These are phyloP conservation scores for Fusarium lyarnte DNA, from an alignment of 2,329 filamentous ascomycete species.

Conservation along the genomic window DNA sequence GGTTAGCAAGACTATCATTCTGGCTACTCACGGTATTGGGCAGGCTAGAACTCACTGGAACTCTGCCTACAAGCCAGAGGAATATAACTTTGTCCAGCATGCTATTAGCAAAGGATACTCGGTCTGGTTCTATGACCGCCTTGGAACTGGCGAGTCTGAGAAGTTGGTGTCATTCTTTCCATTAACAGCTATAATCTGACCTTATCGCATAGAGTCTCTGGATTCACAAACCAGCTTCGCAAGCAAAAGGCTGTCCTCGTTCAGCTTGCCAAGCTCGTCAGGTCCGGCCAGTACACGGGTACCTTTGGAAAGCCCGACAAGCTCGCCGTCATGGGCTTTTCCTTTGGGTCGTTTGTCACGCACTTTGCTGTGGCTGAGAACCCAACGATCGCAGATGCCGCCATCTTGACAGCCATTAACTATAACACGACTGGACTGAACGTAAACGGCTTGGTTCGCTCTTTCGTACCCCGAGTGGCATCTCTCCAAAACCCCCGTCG, in stretches of 20 bases:
- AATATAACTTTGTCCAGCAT: neutral
- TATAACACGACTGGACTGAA: neutral
- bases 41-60: neutral
- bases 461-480: neutral
- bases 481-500: neutral
- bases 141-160: neutral
- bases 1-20: neutral
- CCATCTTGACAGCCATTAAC: neutral
- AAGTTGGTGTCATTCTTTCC: neutral
- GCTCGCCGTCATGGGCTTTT: neutral
- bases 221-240: neutral
- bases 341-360: neutral
- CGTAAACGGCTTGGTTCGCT: neutral
- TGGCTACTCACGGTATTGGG: neutral
- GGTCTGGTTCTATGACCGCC: neutral
- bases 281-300: neutral
- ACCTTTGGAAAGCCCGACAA: neutral
- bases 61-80: neutral
- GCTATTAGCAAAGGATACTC: neutral
- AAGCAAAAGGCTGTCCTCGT: neutral
- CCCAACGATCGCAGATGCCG: neutral
- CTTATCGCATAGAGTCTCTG: neutral
- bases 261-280: neutral
- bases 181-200: neutral
- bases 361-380: neutral